Percentiles rank a stretch among this genome's conserved stretches.
Evolutionary conservation across 2,329 filamentous ascomycete genomes (phyloP).

Genomic region (Clarireedia paspali): DNA sequence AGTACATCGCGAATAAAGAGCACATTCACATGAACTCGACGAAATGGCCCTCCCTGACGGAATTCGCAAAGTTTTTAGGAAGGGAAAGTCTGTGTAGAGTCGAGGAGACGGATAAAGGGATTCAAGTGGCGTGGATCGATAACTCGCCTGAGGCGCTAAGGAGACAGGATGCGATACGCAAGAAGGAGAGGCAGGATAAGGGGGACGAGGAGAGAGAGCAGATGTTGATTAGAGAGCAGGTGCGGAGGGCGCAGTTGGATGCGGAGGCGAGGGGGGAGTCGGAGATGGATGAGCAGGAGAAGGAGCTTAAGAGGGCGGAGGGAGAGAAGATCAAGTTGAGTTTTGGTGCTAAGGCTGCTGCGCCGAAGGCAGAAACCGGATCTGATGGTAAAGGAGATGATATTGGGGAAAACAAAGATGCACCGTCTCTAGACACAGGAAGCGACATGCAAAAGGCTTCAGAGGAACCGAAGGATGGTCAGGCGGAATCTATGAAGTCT

Average conservation of each 20-base stretch:
- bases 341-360: slow-evolving; percentile 41
- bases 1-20: slow-evolving; percentile 80
- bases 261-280: slow-evolving; percentile 39
- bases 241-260: slow-evolving; percentile 62
- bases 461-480: neutral
- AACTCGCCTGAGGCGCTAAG: slow-evolving; percentile 79
- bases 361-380: slow-evolving; percentile 14
- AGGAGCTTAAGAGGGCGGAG: slow-evolving; percentile 51
- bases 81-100: slow-evolving; percentile 82
- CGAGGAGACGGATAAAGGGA: slow-evolving; percentile 79
- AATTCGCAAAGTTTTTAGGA: slow-evolving; percentile 83
- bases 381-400: neutral
- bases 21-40: slow-evolving; percentile 95
- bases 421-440: neutral
- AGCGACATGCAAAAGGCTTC: neutral
- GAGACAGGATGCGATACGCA: slow-evolving; percentile 70
- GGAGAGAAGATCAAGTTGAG: slow-evolving; percentile 71
- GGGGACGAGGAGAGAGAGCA: slow-evolving; percentile 88
- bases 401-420: neutral
- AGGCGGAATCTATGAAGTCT: neutral
- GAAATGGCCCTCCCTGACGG: slow-evolving; percentile 77
- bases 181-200: slow-evolving; percentile 80
- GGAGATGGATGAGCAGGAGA: slow-evolving; percentile 36
- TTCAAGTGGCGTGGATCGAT: slow-evolving; percentile 87
- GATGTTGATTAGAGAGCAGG: slow-evolving; percentile 74